Conservation (phyloP, 495 filamentous ascomycete genomes). For the Penicillium argentinense region DNA sequence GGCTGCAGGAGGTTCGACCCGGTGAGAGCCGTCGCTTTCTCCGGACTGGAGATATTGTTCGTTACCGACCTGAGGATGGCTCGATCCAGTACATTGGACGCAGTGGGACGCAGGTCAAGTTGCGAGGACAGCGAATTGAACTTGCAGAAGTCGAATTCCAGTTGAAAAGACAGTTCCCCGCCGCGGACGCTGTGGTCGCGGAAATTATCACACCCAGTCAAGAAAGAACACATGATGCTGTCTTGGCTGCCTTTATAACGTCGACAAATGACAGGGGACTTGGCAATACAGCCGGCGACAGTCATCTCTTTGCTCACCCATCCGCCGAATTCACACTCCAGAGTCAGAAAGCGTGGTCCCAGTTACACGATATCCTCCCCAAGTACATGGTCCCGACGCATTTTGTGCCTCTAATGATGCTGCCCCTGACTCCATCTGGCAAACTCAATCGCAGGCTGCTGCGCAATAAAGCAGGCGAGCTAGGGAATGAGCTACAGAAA, state of each 20-base stretch:
- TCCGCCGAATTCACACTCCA: not conserved
- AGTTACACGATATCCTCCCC: not conserved
- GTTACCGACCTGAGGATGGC: conserved; percentile 15
- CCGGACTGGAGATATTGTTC: conserved; percentile 29
- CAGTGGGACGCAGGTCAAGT: conserved; percentile 39
- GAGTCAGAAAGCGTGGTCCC: not conserved
- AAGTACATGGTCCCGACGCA: not conserved
- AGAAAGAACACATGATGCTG: no score
- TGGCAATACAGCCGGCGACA: not conserved
- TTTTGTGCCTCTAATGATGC: not conserved
- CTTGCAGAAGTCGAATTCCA: conserved; percentile 37
- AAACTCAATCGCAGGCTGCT: not conserved
- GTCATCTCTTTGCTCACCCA: not conserved
- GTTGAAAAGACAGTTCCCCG: not conserved
- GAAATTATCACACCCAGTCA: not conserved
- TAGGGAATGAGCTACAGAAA: not conserved
- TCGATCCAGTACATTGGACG: conserved; percentile 23
- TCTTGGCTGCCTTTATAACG: not conserved
- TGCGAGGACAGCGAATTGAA: conserved; percentile 44
- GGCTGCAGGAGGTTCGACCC: not conserved
- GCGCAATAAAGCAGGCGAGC: not conserved
- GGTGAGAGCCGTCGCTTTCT: conserved; percentile 20
- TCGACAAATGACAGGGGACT: not conserved
- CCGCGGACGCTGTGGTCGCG: not conserved
- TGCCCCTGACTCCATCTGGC: not conserved